Conservation (phyloP, 1,284 basidiomycete species). For the Irpex rosettiformis region DNA sequence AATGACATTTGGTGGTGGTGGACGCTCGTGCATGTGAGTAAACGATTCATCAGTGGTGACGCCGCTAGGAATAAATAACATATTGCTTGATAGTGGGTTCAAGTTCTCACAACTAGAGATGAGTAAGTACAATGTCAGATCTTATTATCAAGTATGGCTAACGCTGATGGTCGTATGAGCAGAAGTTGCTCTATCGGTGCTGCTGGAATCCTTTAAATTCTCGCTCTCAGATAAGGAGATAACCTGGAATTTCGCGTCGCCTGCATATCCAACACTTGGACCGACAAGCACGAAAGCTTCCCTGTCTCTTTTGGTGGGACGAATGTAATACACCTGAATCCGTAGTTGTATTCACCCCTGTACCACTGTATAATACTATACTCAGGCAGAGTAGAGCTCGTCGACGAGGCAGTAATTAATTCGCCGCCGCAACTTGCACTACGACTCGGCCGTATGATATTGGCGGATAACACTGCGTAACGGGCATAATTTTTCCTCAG, state of each 20-base stretch:
- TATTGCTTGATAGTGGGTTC: constrained; percentile 25
- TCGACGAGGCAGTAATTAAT: no score
- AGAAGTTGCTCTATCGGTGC: constrained; percentile 14
- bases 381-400: no score
- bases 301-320: background rate
- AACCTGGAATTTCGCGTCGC: constrained; percentile 24
- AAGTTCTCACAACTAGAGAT: constrained; percentile 34
- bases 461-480: no score
- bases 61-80: background rate
- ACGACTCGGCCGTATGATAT: no score
- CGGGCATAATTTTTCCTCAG: no score
- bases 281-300: constrained; percentile 21
- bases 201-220: constrained; percentile 13
- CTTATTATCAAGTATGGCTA: background rate
- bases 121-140: constrained; percentile 20
- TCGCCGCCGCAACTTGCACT: no score
- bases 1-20: constrained; percentile 36
- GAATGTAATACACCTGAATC: no score
- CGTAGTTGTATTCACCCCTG: no score
- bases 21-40: constrained; percentile 32
- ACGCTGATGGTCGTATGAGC: background rate
- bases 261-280: constrained; percentile 24
- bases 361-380: no score
- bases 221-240: constrained; percentile 19
- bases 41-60: constrained; percentile 2